phyloP scores from a whole-genome alignment of 1,284 basidiomycete genomes.

The Ganoderma lucidum region DNA sequence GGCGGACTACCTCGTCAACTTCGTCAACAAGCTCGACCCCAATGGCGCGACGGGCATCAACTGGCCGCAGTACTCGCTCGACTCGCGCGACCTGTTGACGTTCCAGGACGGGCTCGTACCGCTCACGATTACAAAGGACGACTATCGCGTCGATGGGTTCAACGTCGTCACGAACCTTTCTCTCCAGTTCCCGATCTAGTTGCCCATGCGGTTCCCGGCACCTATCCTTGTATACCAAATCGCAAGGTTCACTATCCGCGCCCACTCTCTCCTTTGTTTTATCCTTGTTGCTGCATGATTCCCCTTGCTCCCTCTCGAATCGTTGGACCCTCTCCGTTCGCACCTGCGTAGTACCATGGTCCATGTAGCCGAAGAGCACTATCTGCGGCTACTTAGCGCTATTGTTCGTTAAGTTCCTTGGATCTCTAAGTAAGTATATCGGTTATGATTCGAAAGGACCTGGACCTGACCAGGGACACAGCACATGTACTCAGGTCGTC shows the following conservation, averaged over 20 bases:
- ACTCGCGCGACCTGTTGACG: constrained; percentile 34
- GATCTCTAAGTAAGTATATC: too few species aligned
- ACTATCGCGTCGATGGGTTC: constrained; percentile 46
- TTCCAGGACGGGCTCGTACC: constrained; percentile 37
- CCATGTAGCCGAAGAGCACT: too few species aligned
- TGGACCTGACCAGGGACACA: too few species aligned
- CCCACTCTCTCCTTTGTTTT: not conserved
- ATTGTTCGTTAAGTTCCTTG: too few species aligned
- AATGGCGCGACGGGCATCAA: constrained; percentile 31
- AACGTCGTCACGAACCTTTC: constrained; percentile 48
- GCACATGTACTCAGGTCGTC: too few species aligned
- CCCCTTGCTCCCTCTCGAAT: too few species aligned
- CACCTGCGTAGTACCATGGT: too few species aligned
- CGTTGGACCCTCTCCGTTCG: too few species aligned
- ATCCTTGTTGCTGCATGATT: not conserved
- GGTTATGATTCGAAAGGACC: too few species aligned
- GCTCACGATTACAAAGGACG: constrained; percentile 40
- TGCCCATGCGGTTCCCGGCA: not conserved
- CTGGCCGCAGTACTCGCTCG: constrained; percentile 34
- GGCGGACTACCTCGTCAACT: constrained; percentile 38
- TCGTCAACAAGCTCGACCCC: constrained; percentile 39
- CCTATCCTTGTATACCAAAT: not conserved
- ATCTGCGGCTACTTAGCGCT: too few species aligned
- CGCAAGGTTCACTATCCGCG: not conserved
- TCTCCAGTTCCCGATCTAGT: constrained; percentile 46